These are phyloP conservation scores for Phytopythium oedochilum DNA, from an alignment of 352 stramenopile genomes.

Conservation along the genomic window DNA sequence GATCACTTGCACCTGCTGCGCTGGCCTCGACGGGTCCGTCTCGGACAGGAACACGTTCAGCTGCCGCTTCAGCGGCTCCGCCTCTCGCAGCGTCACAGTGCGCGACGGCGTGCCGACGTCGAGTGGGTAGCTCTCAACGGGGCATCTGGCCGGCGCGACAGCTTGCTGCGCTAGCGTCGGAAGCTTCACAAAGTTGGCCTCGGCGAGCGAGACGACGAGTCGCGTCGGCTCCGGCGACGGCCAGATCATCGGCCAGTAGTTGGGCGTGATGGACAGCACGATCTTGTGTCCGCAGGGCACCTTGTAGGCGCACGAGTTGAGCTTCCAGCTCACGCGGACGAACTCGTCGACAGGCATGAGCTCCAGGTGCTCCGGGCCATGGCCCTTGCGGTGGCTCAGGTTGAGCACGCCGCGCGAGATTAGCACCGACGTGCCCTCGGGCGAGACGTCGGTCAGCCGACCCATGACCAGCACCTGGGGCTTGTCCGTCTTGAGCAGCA, in stretches of 20 bases:
- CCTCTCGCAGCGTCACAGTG: constrained; percentile 29
- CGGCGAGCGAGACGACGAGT: constrained; percentile 22
- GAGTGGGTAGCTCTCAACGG: constrained; percentile 27
- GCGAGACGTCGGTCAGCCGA: constrained; percentile 37
- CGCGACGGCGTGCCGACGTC: constrained; percentile 22
- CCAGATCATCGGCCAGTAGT: constrained; percentile 53
- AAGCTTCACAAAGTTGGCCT: constrained; percentile 27
- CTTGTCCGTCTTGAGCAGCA: constrained; percentile 30
- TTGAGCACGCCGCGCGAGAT: constrained; percentile 42
- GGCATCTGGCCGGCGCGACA: constrained; percentile 8
- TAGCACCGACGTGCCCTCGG: constrained; percentile 32
- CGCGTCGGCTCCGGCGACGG: constrained; percentile 32
- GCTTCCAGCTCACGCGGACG: constrained; percentile 23
- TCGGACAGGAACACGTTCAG: constrained; percentile 32
- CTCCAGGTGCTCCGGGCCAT: constrained; percentile 23
- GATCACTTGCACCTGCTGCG: constrained; percentile 26
- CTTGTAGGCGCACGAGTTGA: constrained; percentile 43
- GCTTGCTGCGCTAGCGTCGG: constrained; percentile 16
- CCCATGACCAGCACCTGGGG: constrained; percentile 32
- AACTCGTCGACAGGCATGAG: constrained; percentile 24
- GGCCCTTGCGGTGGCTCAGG: constrained; percentile 33
- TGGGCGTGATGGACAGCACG: constrained; percentile 30
- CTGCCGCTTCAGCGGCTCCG: constrained; percentile 21
- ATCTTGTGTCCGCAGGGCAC: constrained; percentile 24
- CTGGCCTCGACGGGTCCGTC: constrained; percentile 18